phyloP scores from a whole-genome alignment of 495 filamentous ascomycete genomes.

The Aspergillus ostianus region DNA sequence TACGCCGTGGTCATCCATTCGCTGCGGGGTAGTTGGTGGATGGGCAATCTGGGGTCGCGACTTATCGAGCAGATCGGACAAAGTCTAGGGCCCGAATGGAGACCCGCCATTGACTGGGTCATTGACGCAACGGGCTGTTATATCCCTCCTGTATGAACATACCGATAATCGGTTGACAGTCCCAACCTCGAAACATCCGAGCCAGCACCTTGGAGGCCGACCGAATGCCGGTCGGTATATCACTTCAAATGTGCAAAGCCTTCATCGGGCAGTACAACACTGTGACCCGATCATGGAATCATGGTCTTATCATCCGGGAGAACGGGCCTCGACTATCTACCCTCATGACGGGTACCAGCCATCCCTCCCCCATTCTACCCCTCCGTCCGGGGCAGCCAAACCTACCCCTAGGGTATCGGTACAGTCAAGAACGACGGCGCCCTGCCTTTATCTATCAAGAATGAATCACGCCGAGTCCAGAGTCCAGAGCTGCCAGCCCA shows the following conservation, averaged over 20 bases:
- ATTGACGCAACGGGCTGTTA: constrained; percentile 41
- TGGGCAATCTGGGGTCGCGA: constrained; percentile 43
- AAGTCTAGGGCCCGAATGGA: constrained; percentile 31
- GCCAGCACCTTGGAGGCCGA: neutral
- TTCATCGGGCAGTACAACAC: no score
- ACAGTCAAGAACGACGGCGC: neutral
- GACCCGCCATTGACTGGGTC: constrained; percentile 37
- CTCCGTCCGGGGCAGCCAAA: no score
- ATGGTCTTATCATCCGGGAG: no score
- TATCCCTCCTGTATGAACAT: constrained; percentile 10
- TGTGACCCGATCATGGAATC: no score
- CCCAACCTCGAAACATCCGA: neutral
- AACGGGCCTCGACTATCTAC: no score
- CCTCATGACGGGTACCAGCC: no score
- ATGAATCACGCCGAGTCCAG: no score
- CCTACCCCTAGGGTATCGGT: neutral
- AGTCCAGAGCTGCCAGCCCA: no score
- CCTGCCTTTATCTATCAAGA: no score
- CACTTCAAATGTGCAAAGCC: neutral
- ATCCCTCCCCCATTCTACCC: no score
- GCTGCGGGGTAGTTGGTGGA: constrained; percentile 51
- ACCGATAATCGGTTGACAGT: neutral
- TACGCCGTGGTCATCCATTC: constrained; percentile 50
- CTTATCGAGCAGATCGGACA: constrained; percentile 35
- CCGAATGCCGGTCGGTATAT: neutral